Conservation (phyloP, 139 green algal species). For the Chlorella sorokiniana region DNA sequence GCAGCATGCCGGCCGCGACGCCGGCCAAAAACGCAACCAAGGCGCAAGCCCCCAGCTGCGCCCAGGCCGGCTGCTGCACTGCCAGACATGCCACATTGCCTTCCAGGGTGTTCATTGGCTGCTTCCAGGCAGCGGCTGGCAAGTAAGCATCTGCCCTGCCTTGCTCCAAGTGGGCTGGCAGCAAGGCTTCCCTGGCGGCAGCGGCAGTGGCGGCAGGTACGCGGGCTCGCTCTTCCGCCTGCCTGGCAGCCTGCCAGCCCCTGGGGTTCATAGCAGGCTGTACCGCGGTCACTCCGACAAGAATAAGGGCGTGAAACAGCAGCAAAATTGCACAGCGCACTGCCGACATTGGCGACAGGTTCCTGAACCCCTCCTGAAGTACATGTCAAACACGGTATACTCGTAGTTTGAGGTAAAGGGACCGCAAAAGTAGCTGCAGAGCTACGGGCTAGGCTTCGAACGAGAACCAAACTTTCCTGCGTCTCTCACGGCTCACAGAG, state of each 20-base stretch:
- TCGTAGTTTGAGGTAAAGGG: too few relatives aligned
- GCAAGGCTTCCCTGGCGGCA: not conserved
- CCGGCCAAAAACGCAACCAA: not conserved
- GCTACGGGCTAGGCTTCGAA: too few relatives aligned
- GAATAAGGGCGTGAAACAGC: not conserved
- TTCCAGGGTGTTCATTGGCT: not conserved
- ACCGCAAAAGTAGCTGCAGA: too few relatives aligned
- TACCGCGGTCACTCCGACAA: not conserved
- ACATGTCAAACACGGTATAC: too few relatives aligned
- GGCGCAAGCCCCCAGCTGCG: not conserved
- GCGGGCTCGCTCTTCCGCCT: slow-evolving; percentile 11
- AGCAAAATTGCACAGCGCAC: slow-evolving; percentile 9
- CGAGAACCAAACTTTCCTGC: too few relatives aligned
- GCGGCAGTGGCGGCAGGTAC: not conserved
- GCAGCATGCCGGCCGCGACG: not conserved
- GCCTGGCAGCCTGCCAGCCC: slow-evolving; percentile 31
- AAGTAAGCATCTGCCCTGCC: too few relatives aligned
- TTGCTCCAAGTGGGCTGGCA: too few relatives aligned
- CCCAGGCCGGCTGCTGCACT: not conserved
- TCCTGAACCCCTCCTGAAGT: too few relatives aligned
- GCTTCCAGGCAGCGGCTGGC: not conserved
- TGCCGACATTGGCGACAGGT: not conserved
- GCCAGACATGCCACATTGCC: not conserved
- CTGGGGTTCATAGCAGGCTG: not conserved
- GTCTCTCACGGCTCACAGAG: too few relatives aligned